Evolutionary conservation across 139 green algal genomes (phyloP), one percentile per base, ranked within the genome.

Genomic region (Haematococcus lacustris): DNA sequence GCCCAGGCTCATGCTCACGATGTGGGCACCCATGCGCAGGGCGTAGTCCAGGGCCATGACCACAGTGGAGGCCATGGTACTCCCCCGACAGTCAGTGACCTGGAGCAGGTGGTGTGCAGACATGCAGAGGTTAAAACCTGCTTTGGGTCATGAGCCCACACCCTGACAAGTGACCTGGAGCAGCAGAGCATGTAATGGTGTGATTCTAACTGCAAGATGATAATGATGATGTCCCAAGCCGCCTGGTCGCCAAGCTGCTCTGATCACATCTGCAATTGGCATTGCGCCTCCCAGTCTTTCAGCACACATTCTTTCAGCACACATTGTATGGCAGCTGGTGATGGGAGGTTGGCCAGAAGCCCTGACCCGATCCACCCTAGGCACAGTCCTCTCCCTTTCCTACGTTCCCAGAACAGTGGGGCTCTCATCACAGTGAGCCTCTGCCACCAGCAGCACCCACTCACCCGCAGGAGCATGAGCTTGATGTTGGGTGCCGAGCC

Each of bases 381-480:
- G 21, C 47, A 57, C 21, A 21, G 13, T 57, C 47, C 21, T 13
- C 47, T 57, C 47, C 47, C 21, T 13, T 57, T 57, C 21, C 13
- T 21, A 21, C 47, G 13, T 57, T 57, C 21, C 47, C 47, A 68
- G n/a, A n/a, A n/a, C n/a, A n/a, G n/a, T n/a, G n/a, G n/a, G n/a
- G n/a, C n/a, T n/a, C n/a, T n/a, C n/a, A n/a, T n/a, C n/a, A n/a
- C n/a, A n/a, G n/a, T n/a, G n/a, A n/a, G n/a, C n/a, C n/a, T n/a
- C n/a, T n/a, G n/a, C n/a, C n/a, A n/a, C n/a, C n/a, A n/a, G n/a
- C n/a, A n/a, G n/a, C n/a, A n/a, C n/a, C n/a, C n/a, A n/a, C 71
- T n/a, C 43, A 77, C 71, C 63, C 63, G 71, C 2, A 77, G 34
- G 40, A 77, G 62, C 71, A 77, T 77, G 35, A 77, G 40, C 41